Evolutionary conservation across 208 protist species (phyloP), one percentile per base, ranked within the genome.

Genomic region (Naegleria lovaniensis): DNA sequence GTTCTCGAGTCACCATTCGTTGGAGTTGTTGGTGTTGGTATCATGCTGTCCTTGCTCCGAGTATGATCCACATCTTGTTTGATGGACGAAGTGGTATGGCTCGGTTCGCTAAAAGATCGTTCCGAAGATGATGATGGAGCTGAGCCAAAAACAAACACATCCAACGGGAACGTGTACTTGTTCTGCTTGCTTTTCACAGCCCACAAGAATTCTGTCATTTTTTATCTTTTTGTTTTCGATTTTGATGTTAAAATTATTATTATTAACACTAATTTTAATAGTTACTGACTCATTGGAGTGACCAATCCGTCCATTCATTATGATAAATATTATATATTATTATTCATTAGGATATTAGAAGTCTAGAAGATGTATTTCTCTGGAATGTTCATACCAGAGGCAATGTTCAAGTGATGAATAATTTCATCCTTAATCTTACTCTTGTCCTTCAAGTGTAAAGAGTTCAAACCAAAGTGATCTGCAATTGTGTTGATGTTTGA

Each of bases 121-220:
- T n/a, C n/a, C n/a, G 58, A 75, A 22, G 58, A 79, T 36, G 67
- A 36, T 36, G 67, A 36, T 29, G 58, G 25, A 22, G 58, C 3
- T 36, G 0, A 0, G 36, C 25, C n/a, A 0, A 36, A 0, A 25
- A 85, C 9, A 85, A 85, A 85, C 5, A 85, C 38, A 5, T 85
- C 39, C 38, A 85, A 40, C 2, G 83, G 83, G 41, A 85, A 85
- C 13, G 83, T 85, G 41, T 85, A 85, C n/a, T 85, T 85, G 38
- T 85, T 40, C 41, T 85, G 83, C 11, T 85, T 39, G 16, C 22
- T 25, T n/a, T 39, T 39, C 29, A 39, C 15, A 15, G 7, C 7
- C 83, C 83, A 85, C 22, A 85, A 43, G 38, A 85, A 85, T 19
- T 79, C 67, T 36, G 6, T 79, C 67, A 79, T 79, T 79, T 79